Evolutionary conservation across 2,329 filamentous ascomycete species (phyloP).

Genomic region (Golovinomyces cichoracearum): DNA sequence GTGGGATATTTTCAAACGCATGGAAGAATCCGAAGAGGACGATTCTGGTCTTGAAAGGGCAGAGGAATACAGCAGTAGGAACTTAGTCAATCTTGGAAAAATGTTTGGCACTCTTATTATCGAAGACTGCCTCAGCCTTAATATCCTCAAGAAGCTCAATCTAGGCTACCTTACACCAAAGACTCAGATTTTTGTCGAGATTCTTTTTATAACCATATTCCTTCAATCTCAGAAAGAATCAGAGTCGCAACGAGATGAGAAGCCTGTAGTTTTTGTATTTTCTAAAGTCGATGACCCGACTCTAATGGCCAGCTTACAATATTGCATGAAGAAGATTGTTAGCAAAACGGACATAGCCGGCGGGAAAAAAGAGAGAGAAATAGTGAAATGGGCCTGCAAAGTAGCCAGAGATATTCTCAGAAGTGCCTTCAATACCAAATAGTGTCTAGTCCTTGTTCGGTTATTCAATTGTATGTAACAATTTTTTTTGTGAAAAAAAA

Average conservation of each 20-base stretch:
- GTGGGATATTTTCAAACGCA: constrained; percentile 59
- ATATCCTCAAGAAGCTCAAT: constrained; percentile 44
- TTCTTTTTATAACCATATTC: constrained; percentile 52
- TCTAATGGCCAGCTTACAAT: constrained; percentile 45
- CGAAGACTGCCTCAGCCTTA: constrained; percentile 31
- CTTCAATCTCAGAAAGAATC: constrained; percentile 16
- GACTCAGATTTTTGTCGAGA: constrained; percentile 53
- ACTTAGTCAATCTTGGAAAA: constrained; percentile 41
- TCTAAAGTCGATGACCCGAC: constrained; percentile 34
- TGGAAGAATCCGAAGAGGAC: constrained; percentile 48
- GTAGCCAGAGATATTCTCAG: constrained; percentile 17
- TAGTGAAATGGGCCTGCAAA: constrained; percentile 23
- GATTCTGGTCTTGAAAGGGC: constrained; percentile 28
- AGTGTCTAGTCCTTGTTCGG: no score
- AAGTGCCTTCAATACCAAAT: no score
- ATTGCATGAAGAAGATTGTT: constrained; percentile 54
- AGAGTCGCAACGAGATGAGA: constrained; percentile 22
- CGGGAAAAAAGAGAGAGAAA: constrained; percentile 22
- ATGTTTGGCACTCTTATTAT: constrained; percentile 37
- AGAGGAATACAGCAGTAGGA: constrained; percentile 25
- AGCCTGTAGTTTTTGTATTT: constrained; percentile 39
- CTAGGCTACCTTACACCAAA: constrained; percentile 52
- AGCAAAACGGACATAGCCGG: constrained; percentile 32
- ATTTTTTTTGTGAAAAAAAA: no score
- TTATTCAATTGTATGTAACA: no score